Conservation (phyloP, 208 protist genomes). For the Histomonas meleagridis region DNA sequence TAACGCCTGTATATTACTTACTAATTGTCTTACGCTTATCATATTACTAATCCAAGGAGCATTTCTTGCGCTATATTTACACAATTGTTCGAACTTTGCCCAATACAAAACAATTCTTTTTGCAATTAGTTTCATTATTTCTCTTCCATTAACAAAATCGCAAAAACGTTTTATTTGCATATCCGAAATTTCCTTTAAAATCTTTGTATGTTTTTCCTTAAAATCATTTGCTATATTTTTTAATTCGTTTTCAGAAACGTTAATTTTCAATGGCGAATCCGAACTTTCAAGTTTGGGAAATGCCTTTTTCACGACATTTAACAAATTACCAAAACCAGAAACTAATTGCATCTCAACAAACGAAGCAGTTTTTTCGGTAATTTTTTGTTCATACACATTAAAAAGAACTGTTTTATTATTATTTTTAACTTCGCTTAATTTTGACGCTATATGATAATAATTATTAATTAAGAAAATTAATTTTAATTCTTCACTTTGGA, state of each 20-base stretch:
- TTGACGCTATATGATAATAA: not conserved
- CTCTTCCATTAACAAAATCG: not conserved
- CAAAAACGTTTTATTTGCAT: not conserved
- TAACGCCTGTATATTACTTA: too few relatives aligned
- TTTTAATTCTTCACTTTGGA: not conserved
- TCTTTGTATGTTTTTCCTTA: not conserved
- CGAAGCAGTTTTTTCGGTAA: not conserved
- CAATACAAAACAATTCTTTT: not conserved
- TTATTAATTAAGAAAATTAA: not conserved
- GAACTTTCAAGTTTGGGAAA: not conserved
- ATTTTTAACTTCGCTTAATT: not conserved
- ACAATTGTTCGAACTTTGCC: not conserved
- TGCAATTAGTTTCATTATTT: slow-evolving; percentile 9
- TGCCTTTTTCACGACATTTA: not conserved
- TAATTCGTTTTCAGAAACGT: not conserved
- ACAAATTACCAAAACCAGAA: not conserved
- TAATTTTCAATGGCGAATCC: not conserved
- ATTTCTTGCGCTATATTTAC: too few relatives aligned
- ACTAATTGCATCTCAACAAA: not conserved
- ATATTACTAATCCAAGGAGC: too few relatives aligned
- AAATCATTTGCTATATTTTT: not conserved
- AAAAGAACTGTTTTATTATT: not conserved
- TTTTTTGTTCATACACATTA: not conserved
- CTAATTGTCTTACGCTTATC: too few relatives aligned
- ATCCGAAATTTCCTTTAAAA: not conserved